Base-by-base conservation (phyloP, 2,329 filamentous ascomycete species). In the Diaporthe sp. region DNA sequence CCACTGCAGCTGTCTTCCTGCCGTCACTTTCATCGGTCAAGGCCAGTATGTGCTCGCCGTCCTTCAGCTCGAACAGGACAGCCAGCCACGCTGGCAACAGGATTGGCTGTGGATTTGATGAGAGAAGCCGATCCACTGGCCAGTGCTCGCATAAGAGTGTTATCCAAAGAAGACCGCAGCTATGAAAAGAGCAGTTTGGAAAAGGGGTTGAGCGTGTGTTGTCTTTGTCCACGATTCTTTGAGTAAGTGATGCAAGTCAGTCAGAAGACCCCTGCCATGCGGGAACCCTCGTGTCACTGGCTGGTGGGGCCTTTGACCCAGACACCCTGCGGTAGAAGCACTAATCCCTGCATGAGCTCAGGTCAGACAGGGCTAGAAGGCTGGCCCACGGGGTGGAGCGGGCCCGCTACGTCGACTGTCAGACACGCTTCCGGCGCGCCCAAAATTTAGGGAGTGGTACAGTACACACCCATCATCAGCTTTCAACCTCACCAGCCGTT, bases 341-440 rank as follows among this genome's bases (percentile, higher is more conserved):
- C 17, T 53, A 25, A 73, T 63, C 71, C 71, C 71, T 73, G 71
- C 58, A n/a, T 7, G 53, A 72, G 57, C 71, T 73, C 58, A 53
- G 42, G 71, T 63, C n/a, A 72, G 58, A 37, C 39, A 37, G 55
- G 71, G 55, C 47, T 55, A 53, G 65, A 55, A 42, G 25, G 65
- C n/a, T 68, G 47, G 47, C 63, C 63, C 28, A 42, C 47, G 22
- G 49, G 31, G 31, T 53, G 65, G 63, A 53, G 17, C 15, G 63
- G 71, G 42, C 25, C 55, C 28, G 42, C 55, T 73, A 63, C 65
- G 65, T 70, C 71, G 60, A 42, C 71, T 73, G 57, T 65, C 57
- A 73, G 71, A 73, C 71, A 73, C 71, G 71, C 71, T 73, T 63
- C 71, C 57, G 57, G 71, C 71, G 71, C 71, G 71, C 71, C 71